Conservation (phyloP, 2,329 filamentous ascomycete species). For the Albophoma yamanashiensis region DNA sequence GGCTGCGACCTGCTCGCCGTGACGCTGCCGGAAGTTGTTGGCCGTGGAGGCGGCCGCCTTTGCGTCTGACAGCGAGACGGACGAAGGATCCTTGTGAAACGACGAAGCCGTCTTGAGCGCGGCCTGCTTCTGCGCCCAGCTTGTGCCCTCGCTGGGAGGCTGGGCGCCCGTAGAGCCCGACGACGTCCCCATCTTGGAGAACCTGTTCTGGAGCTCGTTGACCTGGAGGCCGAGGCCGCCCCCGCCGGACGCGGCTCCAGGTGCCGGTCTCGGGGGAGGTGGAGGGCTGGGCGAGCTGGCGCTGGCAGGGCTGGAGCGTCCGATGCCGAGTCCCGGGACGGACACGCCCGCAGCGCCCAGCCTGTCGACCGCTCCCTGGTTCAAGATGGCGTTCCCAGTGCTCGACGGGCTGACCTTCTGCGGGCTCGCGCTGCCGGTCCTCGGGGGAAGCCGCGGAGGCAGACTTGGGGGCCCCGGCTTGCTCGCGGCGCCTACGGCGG, state of each 20-base stretch:
- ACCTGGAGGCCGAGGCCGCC: slow-evolving; percentile 31
- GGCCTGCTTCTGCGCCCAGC: slow-evolving; percentile 54
- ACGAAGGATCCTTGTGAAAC: slow-evolving; percentile 50
- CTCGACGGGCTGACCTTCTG: not conserved
- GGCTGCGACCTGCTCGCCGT: slow-evolving; percentile 55
- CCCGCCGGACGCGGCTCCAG: slow-evolving; percentile 8
- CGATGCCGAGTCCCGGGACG: slow-evolving; percentile 70
- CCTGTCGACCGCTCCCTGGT: slow-evolving; percentile 50
- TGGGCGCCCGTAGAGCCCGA: slow-evolving; percentile 9
- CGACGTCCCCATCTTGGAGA: slow-evolving; percentile 40
- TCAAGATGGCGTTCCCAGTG: slow-evolving; percentile 22
- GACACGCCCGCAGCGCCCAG: slow-evolving; percentile 66
- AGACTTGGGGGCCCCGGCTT: slow-evolving; percentile 42
- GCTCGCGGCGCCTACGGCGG: not conserved
- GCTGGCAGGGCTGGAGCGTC: slow-evolving; percentile 22
- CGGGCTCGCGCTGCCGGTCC: not conserved
- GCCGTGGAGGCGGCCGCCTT: slow-evolving; percentile 47
- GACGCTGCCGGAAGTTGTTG: slow-evolving; percentile 59
- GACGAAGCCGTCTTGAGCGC: slow-evolving; percentile 49
- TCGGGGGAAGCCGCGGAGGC: slow-evolving; percentile 30
- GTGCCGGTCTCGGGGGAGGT: slow-evolving; percentile 13
- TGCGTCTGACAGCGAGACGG: slow-evolving; percentile 49
- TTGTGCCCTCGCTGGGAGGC: slow-evolving; percentile 38
- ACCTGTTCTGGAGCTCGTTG: slow-evolving; percentile 58
- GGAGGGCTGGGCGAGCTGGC: slow-evolving; percentile 15